Evolutionary conservation across 345 rosid species (phyloP), one percentile per base, ranked within the genome.

Genomic region (Erucastrum elatum): DNA sequence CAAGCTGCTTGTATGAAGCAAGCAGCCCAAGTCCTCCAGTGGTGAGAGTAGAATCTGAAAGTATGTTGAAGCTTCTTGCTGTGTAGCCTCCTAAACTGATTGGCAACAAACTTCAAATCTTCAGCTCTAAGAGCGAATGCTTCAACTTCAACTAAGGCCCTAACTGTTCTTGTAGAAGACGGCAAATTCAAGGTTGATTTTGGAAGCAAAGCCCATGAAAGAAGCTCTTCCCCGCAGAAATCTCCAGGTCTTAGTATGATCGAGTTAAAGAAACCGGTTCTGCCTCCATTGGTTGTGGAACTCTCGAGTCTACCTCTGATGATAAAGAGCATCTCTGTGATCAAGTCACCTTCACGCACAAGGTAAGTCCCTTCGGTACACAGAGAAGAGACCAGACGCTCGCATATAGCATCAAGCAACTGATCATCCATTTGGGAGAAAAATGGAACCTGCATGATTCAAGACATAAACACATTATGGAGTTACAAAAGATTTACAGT

Each of bases 351-450:
- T 84, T 95, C 98, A 29, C 98, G 91, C 17, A 93, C 99, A 75
- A 95, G 84, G 83, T 85, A 88, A 39, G 94, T 93, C 68, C 88
- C 89, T 79, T 91, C 88, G 0, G 94, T 95, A 76, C 90, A 88
- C 82, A 95, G 84, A 39, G 88, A 93, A 15, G 98, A 95, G 11
- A 88, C 93, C 15, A 80, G 56, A 15, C 93, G 96, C 82, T 95
- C 99, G 7, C 99, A 95, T 75, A 93, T 95, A 29, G 97, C 99
- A 78, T 95, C 98, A 0, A 93, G 94, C 16, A 95, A 88, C 72
- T 91, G 98, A 83, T 90, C 94, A 82, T 95, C 99, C 99, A 95
- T 93, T 72, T 93, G 98, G 1, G 97, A 86, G 88, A 95, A 95
- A 76, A 95, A 93, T 13, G 94, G 94, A 12, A 95, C 98, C 97